Percentiles rank a stretch among this genome's conserved stretches.
phyloP scores from a whole-genome alignment of 208 protist genomes.

The Leishmania guyanensis region DNA sequence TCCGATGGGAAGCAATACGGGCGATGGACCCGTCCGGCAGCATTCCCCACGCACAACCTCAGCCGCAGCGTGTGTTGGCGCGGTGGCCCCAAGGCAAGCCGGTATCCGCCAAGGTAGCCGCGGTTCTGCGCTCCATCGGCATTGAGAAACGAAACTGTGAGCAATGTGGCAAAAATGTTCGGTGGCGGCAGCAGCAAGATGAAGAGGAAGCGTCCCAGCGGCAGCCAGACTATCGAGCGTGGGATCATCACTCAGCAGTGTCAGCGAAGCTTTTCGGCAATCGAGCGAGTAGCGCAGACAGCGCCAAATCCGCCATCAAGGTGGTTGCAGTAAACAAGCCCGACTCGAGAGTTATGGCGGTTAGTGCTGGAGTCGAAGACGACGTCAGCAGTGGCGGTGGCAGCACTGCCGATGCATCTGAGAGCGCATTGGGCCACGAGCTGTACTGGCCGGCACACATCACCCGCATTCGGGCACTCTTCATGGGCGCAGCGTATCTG shows the following conservation, averaged over 20 bases:
- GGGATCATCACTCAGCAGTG: neutral
- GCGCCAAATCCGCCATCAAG: neutral
- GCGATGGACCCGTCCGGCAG: neutral
- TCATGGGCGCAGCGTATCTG: slow-evolving; percentile 29
- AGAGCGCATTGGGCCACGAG: slow-evolving; percentile 14
- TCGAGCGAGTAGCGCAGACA: neutral
- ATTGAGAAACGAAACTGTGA: slow-evolving; percentile 42
- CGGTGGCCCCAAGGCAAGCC: slow-evolving; percentile 48
- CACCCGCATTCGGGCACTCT: slow-evolving; percentile 28
- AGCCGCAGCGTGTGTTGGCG: slow-evolving; percentile 48
- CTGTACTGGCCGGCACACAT: slow-evolving; percentile 81
- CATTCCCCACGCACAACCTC: neutral
- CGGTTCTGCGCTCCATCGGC: slow-evolving; percentile 40
- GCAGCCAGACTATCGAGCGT: neutral
- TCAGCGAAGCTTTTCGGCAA: neutral
- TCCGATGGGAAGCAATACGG: slow-evolving; percentile 47
- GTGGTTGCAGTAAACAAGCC: neutral
- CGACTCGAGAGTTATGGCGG: neutral
- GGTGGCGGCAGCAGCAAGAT: slow-evolving; percentile 11
- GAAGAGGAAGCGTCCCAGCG: neutral
- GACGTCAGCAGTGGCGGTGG: neutral
- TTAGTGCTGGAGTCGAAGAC: neutral
- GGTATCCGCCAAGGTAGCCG: slow-evolving; percentile 25
- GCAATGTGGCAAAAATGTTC: slow-evolving; percentile 41
- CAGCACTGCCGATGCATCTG: neutral